phyloP scores from a whole-genome alignment of 306 rosid genomes.

The Fragaria vesca region DNA sequence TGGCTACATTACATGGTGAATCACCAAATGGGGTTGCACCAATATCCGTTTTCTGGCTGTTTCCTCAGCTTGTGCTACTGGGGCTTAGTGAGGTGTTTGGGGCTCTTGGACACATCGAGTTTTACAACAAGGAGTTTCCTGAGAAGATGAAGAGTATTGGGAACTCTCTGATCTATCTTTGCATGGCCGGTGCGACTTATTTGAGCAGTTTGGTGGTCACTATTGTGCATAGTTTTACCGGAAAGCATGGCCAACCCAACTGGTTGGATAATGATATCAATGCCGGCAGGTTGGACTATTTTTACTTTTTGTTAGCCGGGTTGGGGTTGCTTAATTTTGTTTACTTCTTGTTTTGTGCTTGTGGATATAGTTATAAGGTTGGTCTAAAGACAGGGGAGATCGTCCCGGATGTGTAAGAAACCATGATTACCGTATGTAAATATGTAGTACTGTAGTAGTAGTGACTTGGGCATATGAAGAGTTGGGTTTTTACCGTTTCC shows the following conservation, averaged over 20 bases:
- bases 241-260: constrained; percentile 31
- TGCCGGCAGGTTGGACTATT: constrained; percentile 44
- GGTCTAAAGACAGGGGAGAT: background rate
- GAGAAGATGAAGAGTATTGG: constrained; percentile 44
- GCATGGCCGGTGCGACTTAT: constrained; percentile 32
- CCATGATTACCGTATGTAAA: background rate
- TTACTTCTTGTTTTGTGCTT: constrained; percentile 32
- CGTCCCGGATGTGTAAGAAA: background rate
- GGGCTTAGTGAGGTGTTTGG: constrained; percentile 33
- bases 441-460: no score
- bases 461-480: background rate
- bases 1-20: constrained; percentile 10
- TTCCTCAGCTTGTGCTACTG: constrained; percentile 39
- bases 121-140: constrained; percentile 53
- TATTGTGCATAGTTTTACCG: constrained; percentile 30
- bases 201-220: constrained; percentile 29
- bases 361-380: constrained; percentile 30
- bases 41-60: constrained; percentile 51
- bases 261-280: constrained; percentile 53
- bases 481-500: background rate
- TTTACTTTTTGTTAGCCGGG: constrained; percentile 37
- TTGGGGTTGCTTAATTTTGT: constrained; percentile 26
- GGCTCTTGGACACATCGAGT: constrained; percentile 43
- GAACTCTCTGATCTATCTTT: constrained; percentile 33
- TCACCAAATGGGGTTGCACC: constrained; percentile 21